Evolutionary conservation across 352 stramenopile genomes (phyloP), one percentile per base, ranked within the genome.

Genomic region (Elongisporangium undulatum): DNA sequence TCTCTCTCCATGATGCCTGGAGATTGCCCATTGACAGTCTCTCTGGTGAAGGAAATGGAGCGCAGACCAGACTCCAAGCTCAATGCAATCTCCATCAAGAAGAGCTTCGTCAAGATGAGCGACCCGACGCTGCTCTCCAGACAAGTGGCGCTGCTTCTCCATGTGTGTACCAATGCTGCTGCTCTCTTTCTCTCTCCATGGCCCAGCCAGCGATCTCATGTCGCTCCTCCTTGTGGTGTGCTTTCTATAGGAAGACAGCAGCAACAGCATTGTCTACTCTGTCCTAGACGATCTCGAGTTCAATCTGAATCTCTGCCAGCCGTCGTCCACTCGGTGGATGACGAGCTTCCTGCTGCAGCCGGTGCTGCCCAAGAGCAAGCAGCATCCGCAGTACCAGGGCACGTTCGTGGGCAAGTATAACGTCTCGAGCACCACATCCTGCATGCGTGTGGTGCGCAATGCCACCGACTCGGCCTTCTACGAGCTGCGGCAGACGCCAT

Each of bases 321-420:
- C 69, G 12, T 62, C 75, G 21, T 80, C 77, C 0, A 59, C 73
- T 26, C 60, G 86, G 20, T 82, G 75, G 63, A 66, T 63, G 48
- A 38, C 72, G 21, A 75, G 61, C 45, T 77, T 87, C 29, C 23
- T 90, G 17, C 61, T 90, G 6, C 77, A 90, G 64, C 71, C 77
- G 12, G 69, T 81, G 34, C 52, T 82, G 13, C 29, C 68, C 0
- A 22, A 48, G 15, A 51, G 54, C 15, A 62, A 57, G 0, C 72
- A 80, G 39, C 74, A 81, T 55, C 48, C 62, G 15, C 65, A 74
- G 50, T 61, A 63, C 6, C 59, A 51, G 12, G 74, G 74, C 21
- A 82, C 75, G 16, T 82, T 85, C 51, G 75, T 85, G 24, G 76
- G 66, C 39, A 90, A 87, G 61, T 90, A 81, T 68, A 83, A 78